A percentile compares a stretch with the other conserved stretches of the same genome.
These are phyloP conservation scores for Entomortierella beljakovae DNA, from an alignment of 192 early-diverging fungal species.

Conservation along the genomic window DNA sequence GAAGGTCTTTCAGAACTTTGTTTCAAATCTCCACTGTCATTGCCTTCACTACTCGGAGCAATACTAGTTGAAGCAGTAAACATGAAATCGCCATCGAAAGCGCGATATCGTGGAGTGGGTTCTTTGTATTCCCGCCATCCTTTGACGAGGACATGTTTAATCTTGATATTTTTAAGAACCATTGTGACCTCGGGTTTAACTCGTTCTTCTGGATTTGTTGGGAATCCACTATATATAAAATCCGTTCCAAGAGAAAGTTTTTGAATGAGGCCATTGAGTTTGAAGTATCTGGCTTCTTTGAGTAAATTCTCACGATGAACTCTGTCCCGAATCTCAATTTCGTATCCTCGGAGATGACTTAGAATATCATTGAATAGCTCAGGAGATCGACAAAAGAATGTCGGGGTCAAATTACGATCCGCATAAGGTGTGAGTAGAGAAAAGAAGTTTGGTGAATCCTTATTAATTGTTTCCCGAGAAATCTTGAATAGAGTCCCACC, in stretches of 20 bases:
- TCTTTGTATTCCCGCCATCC: conserved; percentile 26
- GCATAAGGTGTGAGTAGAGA: conserved; percentile 37
- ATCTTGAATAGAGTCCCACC: conserved; percentile 66
- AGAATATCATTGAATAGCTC: conserved; percentile 67
- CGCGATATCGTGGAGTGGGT: background rate
- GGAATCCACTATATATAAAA: conserved; percentile 35
- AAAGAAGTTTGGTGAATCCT: conserved; percentile 59
- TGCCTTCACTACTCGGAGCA: background rate
- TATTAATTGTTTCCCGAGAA: conserved; percentile 56
- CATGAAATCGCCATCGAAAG: too few relatives aligned
- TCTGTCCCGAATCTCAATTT: conserved; percentile 64
- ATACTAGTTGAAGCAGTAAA: too few relatives aligned
- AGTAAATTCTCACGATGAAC: conserved; percentile 65
- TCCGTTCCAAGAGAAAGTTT: conserved; percentile 45
- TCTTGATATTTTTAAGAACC: conserved; percentile 40
- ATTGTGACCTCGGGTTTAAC: conserved; percentile 47
- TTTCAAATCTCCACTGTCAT: background rate
- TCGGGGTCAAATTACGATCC: conserved; percentile 26
- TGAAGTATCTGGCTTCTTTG: conserved; percentile 64
- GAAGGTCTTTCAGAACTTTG: background rate
- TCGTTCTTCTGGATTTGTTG: conserved; percentile 35
- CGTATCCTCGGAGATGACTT: conserved; percentile 66
- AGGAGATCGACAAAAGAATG: conserved; percentile 58
- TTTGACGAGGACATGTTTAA: conserved; percentile 43
- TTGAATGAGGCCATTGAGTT: conserved; percentile 39